Evolutionary conservation across 352 stramenopile species (phyloP).

Genomic region (Phytophthora pluvialis): DNA sequence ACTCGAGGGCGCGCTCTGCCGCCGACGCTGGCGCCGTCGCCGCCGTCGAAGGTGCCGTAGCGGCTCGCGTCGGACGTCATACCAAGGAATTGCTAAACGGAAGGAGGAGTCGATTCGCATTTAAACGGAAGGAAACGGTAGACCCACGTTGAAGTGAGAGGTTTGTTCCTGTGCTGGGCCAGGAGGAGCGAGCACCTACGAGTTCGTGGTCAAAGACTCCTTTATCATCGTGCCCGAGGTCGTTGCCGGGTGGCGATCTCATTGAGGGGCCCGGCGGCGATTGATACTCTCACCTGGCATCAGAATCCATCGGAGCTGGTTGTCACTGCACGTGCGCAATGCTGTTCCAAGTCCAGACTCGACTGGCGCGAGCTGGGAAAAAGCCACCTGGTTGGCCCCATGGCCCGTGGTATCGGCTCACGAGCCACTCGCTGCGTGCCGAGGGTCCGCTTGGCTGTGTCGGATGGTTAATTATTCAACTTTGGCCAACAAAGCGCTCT

Average conservation of each 20-base stretch:
- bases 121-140: slow-evolving; percentile 1
- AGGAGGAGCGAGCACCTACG: slow-evolving; percentile 5
- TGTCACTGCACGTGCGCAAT: background rate
- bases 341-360: background rate
- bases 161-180: slow-evolving; percentile 4
- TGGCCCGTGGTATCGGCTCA: background rate
- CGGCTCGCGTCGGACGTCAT: slow-evolving; percentile 24
- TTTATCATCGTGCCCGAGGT: background rate
- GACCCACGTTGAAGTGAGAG: background rate
- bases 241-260: background rate
- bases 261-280: background rate
- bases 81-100: background rate
- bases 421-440: background rate
- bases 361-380: slow-evolving; percentile 24
- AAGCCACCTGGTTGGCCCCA: slow-evolving; percentile 10
- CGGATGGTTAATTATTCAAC: slow-evolving; percentile 20
- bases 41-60: slow-evolving; percentile 11
- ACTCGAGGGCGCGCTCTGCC: slow-evolving; percentile 13
- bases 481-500: background rate
- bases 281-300: slow-evolving; percentile 1
- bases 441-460: slow-evolving; percentile 13
- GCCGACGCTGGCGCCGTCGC: slow-evolving; percentile 10
- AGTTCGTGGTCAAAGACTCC: no score
- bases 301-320: slow-evolving; percentile 14
- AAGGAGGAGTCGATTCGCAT: slow-evolving; percentile 9